phyloP scores from a whole-genome alignment of 1,284 basidiomycete genomes.

The Leccinum griseonigrum region DNA sequence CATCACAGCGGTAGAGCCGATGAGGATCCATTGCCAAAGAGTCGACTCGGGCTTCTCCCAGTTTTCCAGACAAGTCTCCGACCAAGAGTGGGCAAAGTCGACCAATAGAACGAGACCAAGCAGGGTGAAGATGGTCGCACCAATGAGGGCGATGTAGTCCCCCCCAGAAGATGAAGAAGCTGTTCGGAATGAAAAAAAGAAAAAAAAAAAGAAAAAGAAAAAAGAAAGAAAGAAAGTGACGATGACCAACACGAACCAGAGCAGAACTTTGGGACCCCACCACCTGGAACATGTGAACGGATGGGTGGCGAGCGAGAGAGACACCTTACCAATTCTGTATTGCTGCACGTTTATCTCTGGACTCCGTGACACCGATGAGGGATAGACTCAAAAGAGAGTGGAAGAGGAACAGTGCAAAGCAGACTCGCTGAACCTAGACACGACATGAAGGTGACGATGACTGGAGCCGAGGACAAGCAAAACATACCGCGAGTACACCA shows the following conservation, averaged over 20 bases:
- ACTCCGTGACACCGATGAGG: conserved; percentile 87
- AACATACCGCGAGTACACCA: conserved; percentile 86
- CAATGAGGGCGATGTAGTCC: conserved; percentile 88
- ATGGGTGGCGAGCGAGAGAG: neutral
- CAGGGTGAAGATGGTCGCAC: conserved; percentile 92
- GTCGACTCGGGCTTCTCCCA: conserved; percentile 90
- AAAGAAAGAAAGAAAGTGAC: conserved; percentile 49
- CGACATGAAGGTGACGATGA: neutral
- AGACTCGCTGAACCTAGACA: conserved; percentile 88
- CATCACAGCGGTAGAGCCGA: conserved; percentile 92
- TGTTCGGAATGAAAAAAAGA: conserved; percentile 83
- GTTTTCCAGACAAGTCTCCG: conserved; percentile 93
- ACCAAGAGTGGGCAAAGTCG: conserved; percentile 99
- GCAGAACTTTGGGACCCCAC: conserved; percentile 97
- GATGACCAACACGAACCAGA: conserved; percentile 78
- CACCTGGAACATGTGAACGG: conserved; percentile 53
- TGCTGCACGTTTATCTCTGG: conserved; percentile 86
- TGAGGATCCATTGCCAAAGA: conserved; percentile 95
- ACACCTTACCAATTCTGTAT: conserved; percentile 89
- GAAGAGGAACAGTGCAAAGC: conserved; percentile 91
- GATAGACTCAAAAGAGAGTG: conserved; percentile 80
- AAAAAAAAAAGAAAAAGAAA: no score
- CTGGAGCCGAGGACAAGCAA: neutral
- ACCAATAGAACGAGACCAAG: conserved; percentile 96
- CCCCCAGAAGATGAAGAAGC: conserved; percentile 95